Evolutionary conservation across 805 yeast species (phyloP).

Genomic region (Saturnispora zaruensis): DNA sequence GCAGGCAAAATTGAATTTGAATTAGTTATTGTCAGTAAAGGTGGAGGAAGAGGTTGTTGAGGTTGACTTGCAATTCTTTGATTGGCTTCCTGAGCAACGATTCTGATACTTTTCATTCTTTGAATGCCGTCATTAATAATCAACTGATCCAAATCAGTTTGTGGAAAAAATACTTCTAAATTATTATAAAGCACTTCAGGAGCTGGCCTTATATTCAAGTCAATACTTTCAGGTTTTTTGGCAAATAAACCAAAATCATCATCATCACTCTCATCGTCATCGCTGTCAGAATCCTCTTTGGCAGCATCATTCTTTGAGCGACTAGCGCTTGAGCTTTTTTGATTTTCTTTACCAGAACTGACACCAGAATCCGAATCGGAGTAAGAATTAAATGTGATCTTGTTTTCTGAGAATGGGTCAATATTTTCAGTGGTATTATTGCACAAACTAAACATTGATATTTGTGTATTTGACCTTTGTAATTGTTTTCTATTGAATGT

Average conservation of each 20-base stretch:
- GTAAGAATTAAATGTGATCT: conserved; percentile 49
- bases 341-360: not conserved
- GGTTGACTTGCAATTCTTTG: conserved; percentile 32
- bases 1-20: not conserved
- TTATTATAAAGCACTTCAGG: conserved; percentile 90
- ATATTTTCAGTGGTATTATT: conserved; percentile 13
- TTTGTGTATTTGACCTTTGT: conserved; percentile 12
- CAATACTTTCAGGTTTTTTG: conserved; percentile 54
- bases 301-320: not conserved
- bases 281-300: conserved; percentile 23
- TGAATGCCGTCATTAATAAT: conserved; percentile 52
- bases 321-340: not conserved
- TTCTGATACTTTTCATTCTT: conserved; percentile 85
- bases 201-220: conserved; percentile 79
- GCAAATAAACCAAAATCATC: conserved; percentile 37
- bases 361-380: conserved; percentile 1
- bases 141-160: conserved; percentile 85
- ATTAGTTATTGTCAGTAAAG: conserved; percentile 3
- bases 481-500: conserved; percentile 6
- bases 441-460: conserved; percentile 9
- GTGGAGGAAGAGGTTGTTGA: not conserved
- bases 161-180: conserved; percentile 85
- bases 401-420: conserved; percentile 63
- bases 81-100: conserved; percentile 83
- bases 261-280: conserved; percentile 6